Evolutionary conservation across 208 protist genomes (phyloP).

Genomic region (Leishmania braziliensis): DNA sequence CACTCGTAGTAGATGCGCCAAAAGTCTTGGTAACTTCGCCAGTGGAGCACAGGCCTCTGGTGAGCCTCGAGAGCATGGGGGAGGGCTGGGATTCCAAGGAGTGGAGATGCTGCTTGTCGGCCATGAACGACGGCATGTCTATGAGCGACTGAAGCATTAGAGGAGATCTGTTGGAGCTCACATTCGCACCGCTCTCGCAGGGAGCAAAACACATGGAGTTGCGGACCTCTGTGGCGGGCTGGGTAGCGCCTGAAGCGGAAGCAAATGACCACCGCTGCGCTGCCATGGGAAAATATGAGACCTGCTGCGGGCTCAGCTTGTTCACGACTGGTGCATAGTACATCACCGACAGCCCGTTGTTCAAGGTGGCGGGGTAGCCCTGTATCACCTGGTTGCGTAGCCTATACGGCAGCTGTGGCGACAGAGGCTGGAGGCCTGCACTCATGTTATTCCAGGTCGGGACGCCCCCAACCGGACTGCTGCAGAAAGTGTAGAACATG

Average conservation of each 20-base stretch:
- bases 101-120: not conserved
- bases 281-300: not conserved
- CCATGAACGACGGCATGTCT: not conserved
- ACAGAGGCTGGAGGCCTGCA: not conserved
- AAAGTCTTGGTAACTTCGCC: not conserved
- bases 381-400: not conserved
- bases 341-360: not conserved
- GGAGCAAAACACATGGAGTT: not conserved
- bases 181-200: not conserved
- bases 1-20: conserved; percentile 9
- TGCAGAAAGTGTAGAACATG: conserved; percentile 16
- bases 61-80: not conserved
- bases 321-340: not conserved
- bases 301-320: not conserved
- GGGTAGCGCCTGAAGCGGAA: not conserved
- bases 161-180: not conserved
- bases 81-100: not conserved
- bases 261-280: not conserved
- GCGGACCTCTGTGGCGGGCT: not conserved
- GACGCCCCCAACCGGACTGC: not conserved
- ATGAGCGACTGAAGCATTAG: not conserved
- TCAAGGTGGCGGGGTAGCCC: not conserved
- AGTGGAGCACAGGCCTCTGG: not conserved
- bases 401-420: not conserved
- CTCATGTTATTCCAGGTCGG: not conserved